These are phyloP conservation scores for Curvularia verruculosa DNA, from an alignment of 2,329 filamentous ascomycete species.

Conservation along the genomic window DNA sequence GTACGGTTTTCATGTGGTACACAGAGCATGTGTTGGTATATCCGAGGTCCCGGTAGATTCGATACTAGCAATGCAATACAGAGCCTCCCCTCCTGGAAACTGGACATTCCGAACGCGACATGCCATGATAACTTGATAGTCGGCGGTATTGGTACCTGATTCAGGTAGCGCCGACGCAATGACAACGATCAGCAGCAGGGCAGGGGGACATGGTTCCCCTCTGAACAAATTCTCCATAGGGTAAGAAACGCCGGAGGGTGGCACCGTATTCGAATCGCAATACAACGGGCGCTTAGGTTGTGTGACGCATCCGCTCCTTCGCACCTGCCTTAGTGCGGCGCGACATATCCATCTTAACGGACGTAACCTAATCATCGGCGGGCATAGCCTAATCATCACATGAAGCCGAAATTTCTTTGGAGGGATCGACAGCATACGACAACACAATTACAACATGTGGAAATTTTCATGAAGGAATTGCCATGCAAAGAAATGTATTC, in stretches of 20 bases:
- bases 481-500: neutral
- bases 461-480: neutral
- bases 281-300: constrained; percentile 11
- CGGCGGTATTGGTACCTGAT: constrained; percentile 9
- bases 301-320: neutral
- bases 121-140: constrained; percentile 1
- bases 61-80: neutral
- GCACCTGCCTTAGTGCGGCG: constrained; percentile 14
- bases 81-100: neutral
- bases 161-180: neutral
- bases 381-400: constrained; percentile 9
- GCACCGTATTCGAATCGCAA: constrained; percentile 22
- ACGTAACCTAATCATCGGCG: constrained; percentile 1
- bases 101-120: neutral
- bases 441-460: neutral
- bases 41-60: neutral
- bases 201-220: constrained; percentile 9
- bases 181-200: constrained; percentile 10
- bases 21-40: neutral
- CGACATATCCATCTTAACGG: neutral
- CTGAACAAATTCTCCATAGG: constrained; percentile 14
- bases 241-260: constrained; percentile 19
- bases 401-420: constrained; percentile 18
- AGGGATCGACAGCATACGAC: neutral
- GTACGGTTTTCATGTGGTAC: neutral